These are phyloP conservation scores for Penicillium argentinense DNA, from an alignment of 495 filamentous ascomycete genomes.

Conservation along the genomic window DNA sequence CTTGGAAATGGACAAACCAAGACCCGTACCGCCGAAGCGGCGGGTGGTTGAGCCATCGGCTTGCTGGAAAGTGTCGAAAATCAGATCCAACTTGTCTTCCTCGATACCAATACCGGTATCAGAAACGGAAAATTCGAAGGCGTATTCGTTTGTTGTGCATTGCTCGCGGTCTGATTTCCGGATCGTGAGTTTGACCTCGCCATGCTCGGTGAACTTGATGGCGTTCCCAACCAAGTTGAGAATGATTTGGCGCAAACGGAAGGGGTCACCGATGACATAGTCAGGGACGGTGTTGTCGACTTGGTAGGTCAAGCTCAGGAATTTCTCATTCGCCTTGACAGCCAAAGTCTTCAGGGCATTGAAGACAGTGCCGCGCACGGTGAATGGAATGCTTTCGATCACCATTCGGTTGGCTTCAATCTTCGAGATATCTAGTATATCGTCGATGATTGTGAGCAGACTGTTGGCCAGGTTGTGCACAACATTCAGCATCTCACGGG, in stretches of 20 bases:
- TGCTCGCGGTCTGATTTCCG: constrained; percentile 66
- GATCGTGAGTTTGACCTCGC: constrained; percentile 94
- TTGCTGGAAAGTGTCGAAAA: constrained; percentile 99
- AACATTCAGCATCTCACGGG: constrained; percentile 98
- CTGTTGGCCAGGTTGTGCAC: constrained; percentile 98
- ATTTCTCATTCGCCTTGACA: constrained; percentile 96
- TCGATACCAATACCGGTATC: constrained; percentile 98
- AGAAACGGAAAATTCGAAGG: constrained; percentile 93
- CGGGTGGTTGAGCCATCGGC: constrained; percentile 97
- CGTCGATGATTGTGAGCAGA: constrained; percentile 96
- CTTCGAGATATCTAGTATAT: constrained; percentile 98
- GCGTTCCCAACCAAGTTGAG: constrained; percentile 61
- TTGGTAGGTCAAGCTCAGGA: constrained; percentile 88
- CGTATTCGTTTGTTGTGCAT: constrained; percentile 74
- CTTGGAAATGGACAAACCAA: constrained; percentile 96
- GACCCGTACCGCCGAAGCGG: constrained; percentile 93
- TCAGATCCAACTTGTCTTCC: constrained; percentile 91
- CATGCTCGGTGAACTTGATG: constrained; percentile 94
- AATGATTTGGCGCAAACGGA: constrained; percentile 93
- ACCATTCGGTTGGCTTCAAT: constrained; percentile 99
- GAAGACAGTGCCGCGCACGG: constrained; percentile 92
- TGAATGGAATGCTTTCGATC: constrained; percentile 97
- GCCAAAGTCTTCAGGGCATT: constrained; percentile 95
- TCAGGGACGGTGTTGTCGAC: constrained; percentile 94
- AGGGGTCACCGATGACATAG: constrained; percentile 95